Evolutionary conservation across 805 yeast genomes (phyloP), one percentile per base, ranked within the genome.

Genomic region (Debaryomyces castellii): DNA sequence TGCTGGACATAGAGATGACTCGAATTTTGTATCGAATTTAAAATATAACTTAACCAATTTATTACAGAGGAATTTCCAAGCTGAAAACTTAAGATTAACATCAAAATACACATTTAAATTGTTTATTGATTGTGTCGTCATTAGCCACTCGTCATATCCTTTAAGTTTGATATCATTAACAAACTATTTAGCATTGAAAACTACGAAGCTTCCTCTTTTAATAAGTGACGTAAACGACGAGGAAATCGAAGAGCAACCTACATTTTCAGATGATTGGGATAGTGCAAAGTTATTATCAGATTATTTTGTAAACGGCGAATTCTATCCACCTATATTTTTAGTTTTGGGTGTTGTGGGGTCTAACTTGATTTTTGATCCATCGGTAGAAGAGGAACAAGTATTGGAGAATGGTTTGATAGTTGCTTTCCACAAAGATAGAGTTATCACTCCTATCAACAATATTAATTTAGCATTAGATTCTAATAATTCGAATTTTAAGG

Each of bases 261-360:
- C 89, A 0, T 91, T 92, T 57, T 83, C 91, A 34, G 97, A 91
- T 57, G 96, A 89, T 53, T 92, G 87, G 91, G 85, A 73, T 57
- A 71, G 69, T 49, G 80, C 84, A 22, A 73, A 52, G 45, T 74
- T 58, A 32, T 66, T 86, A 24, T 73, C 77, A 12, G 64, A 69
- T 2, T 55, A 64, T 20, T 50, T 53, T 28, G 48, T 48, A 16
- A 59, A 62, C 25, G 55, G 65, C 1, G 40, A 39, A 1, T 80
- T 80, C 64, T 74, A 78, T 38, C 92, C 95, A 0, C 96, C 97
- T 0, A 64, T 92, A 14, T 68, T 88, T 32, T 81, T 94, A 53
- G 80, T 92, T 0, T 66, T 86, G 22, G 96, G 96, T 0, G 71
- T 87, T 5, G 80, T 89, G 0, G 96, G 92, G 1, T 58, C 71